Evolutionary conservation across 2,329 filamentous ascomycete genomes (phyloP), one percentile per base, ranked within the genome.

Genomic region (Neonectria hederae): DNA sequence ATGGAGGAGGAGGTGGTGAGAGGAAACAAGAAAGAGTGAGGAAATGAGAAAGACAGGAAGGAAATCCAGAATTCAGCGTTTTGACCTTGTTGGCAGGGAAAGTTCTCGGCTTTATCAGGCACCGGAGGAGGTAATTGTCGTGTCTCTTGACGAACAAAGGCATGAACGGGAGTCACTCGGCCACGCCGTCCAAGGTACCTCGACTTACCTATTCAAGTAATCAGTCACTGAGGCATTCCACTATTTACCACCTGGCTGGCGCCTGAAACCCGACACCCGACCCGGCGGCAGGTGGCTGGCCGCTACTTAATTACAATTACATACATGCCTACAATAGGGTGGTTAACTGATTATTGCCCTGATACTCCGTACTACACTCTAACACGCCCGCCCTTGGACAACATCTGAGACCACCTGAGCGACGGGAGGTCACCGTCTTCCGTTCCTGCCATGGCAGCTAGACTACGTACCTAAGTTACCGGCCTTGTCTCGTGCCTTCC

Each of bases 101-200:
- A 6, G 21, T 45, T 53, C 45, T 26, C 56, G 35, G 40, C 40
- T 59, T 63, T 40, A 17, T 48, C 40, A 42, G 40, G 30, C 32
- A 21, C 43, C 40, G 13, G 17, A 17, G 8, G 21, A 35, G 35
- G 5, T n/a, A 42, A 24, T 26, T 38, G 28, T 11, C 42, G 21
- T 48, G 52, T 54, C 30, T 28, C 10, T 28, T 9, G 19, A 30
- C 28, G 10, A 30, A 30, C 28, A 2, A 21, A 42, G 22, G 38
- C 38, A 30, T 19, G 10, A 43, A 17, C 19, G 14, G 26, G 21
- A 58, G 54, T 63, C 54, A 58, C 38, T 63, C 61, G 61, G 61
- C 24, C 42, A 54, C 48, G 49, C 54, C 61, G 60, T 54, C 28
- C 28, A 28, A 28, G 28, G 28, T 28, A 28, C 28, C 28, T 9